Conservation (phyloP, 768 basidiomycete genomes). For the Russula sp. region DNA sequence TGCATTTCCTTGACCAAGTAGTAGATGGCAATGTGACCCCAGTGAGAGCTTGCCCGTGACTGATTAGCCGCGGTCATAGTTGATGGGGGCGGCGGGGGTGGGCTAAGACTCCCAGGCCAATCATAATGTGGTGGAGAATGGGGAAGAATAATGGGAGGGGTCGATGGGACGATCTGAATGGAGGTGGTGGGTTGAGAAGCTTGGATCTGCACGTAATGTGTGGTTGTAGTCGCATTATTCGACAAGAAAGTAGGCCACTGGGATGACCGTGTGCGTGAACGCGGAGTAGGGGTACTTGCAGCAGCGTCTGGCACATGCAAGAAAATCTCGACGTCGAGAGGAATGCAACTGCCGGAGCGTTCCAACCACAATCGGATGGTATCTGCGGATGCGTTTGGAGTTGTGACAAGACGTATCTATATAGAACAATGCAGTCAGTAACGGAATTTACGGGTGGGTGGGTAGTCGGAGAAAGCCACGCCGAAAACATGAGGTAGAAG, state of each 20-base stretch:
- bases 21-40: conserved; percentile 76
- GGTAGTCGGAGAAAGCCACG: conserved; percentile 15
- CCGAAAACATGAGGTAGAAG: conserved; percentile 22
- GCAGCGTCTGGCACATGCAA: conserved; percentile 41
- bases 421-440: conserved; percentile 29
- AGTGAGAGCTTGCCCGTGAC: conserved; percentile 50
- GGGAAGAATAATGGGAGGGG: conserved; percentile 20
- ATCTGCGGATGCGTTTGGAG: conserved; percentile 64
- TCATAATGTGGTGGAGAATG: conserved; percentile 24
- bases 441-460: conserved; percentile 20
- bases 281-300: conserved; percentile 19
- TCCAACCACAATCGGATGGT: conserved; percentile 80
- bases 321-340: conserved; percentile 77
- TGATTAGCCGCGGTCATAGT: conserved; percentile 27
- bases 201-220: conserved; percentile 27
- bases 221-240: conserved; percentile 23
- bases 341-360: conserved; percentile 61
- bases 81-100: conserved; percentile 25
- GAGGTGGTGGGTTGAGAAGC: conserved; percentile 21
- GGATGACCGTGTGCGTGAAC: conserved; percentile 24
- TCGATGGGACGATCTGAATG: conserved; percentile 24
- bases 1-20: conserved; percentile 78
- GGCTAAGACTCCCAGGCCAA: conserved; percentile 16
- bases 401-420: conserved; percentile 70
- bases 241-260: conserved; percentile 25